Evolutionary conservation across 1,139 yeast species (phyloP), one percentile per base, ranked within the genome.

Genomic region (Lodderomyces parapsilosis): DNA sequence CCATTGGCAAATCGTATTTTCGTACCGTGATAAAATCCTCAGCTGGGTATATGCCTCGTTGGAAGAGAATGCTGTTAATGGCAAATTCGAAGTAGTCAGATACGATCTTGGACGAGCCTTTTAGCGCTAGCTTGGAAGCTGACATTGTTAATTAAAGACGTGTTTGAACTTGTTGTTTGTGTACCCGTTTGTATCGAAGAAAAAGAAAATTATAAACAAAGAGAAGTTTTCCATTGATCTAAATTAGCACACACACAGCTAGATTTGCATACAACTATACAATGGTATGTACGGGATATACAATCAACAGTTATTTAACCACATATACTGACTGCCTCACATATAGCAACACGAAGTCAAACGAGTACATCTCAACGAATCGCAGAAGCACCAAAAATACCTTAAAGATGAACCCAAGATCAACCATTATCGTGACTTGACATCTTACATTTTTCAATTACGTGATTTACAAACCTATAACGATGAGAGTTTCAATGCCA

Each of bases 21-120:
- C 80, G 77, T 3, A 88, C 91, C 0, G 85, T 75, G 47, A 78
- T 79, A 62, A 91, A 91, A 59, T 89, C 96, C 53, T 88, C 96
- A 2, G 88, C 76, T 0, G 96, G 96, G 56, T 91, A 91, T 32
- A 91, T 84, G 0, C 96, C 96, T 43, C 98, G 68, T 60, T 91
- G 98, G 62, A 86, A 91, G 6, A 91, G 74, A 27, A 91, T 87
- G 47, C 84, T 81, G 60, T 87, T 85, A 48, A 88, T 81, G 45
- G 91, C 81, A 58, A 80, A 88, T 56, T 86, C 86, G 57, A 90
- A 90, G 65, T 87, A 90, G 63, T 90, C 96, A 1, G 93, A 80
- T 0, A 89, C 89, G 0, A 79, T 73, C 50, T 83, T 80, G 30
- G 93, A 80, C 0, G 95, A 86, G 4, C 96, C 96, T 54, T 82